These are phyloP conservation scores for Tagetes erecta DNA, from an alignment of 129 eudicot genomes.

Conservation along the genomic window DNA sequence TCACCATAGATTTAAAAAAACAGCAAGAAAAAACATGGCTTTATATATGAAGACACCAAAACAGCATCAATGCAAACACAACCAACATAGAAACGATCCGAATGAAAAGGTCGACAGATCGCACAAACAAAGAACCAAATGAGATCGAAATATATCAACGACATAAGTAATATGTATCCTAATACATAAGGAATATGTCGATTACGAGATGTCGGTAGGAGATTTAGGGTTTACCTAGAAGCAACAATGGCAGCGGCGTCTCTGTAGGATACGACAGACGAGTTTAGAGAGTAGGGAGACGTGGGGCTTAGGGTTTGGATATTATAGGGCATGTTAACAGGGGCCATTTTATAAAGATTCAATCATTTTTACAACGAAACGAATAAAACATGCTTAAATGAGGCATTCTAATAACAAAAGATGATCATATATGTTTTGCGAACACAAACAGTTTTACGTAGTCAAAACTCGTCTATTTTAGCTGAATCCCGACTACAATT, in stretches of 20 bases:
- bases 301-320: constrained; percentile 23
- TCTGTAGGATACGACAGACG: neutral
- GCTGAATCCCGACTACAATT: too few species aligned
- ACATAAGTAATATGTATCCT: neutral
- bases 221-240: constrained; percentile 29
- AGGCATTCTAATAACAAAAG: too few species aligned
- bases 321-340: constrained; percentile 18
- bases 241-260: constrained; percentile 26
- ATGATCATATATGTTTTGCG: too few species aligned
- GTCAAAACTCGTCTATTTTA: too few species aligned
- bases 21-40: neutral
- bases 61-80: constrained; percentile 13
- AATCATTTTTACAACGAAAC: too few species aligned
- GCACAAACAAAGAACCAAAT: neutral
- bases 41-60: neutral
- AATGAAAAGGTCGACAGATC: constrained; percentile 7
- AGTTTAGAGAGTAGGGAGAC: neutral
- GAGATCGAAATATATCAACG: constrained; percentile 6
- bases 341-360: neutral
- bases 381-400: too few species aligned
- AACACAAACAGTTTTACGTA: too few species aligned
- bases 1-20: neutral
- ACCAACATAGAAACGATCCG: neutral
- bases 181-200: neutral
- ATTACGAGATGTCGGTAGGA: neutral